A percentile compares a stretch with the other conserved stretches of the same genome.
These are phyloP conservation scores for Aspergillus sp. DNA, from an alignment of 2,329 filamentous ascomycete species.

Conservation along the genomic window DNA sequence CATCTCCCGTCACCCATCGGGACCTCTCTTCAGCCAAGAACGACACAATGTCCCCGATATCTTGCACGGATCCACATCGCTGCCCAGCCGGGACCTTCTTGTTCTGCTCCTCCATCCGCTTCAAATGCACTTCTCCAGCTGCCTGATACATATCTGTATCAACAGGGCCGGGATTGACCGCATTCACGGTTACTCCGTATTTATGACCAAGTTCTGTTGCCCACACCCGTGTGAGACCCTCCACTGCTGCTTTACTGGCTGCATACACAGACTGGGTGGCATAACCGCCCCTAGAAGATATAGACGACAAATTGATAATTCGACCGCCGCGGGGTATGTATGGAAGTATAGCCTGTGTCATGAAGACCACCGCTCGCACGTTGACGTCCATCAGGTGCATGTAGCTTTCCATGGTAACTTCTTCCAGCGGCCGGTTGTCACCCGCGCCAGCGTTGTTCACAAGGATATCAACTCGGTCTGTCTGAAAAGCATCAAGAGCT, in stretches of 20 bases:
- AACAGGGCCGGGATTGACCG: constrained; percentile 32
- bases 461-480: constrained; percentile 20
- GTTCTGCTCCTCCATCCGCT: constrained; percentile 20
- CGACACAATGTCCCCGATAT: constrained; percentile 24
- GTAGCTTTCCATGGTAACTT: constrained; percentile 23
- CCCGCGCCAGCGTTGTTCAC: constrained; percentile 32
- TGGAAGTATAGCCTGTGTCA: constrained; percentile 23
- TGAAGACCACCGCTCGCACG: constrained; percentile 25
- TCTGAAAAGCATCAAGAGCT: constrained; percentile 12
- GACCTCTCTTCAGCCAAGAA: constrained; percentile 22
- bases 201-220: constrained; percentile 36
- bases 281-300: constrained; percentile 20
- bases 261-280: constrained; percentile 57
- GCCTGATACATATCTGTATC: constrained; percentile 26
- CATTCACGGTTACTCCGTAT: constrained; percentile 35
- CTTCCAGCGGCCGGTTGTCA: constrained; percentile 19
- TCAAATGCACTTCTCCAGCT: constrained; percentile 16
- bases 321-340: constrained; percentile 16
- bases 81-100: constrained; percentile 22
- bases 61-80: constrained; percentile 15
- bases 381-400: constrained; percentile 21
- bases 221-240: constrained; percentile 66
- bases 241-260: constrained; percentile 64
- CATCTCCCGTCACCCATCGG: constrained; percentile 26
- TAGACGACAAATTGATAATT: constrained; percentile 26